Conservation (phyloP, 768 basidiomycete genomes). For the Suillus cothurnatus region DNA sequence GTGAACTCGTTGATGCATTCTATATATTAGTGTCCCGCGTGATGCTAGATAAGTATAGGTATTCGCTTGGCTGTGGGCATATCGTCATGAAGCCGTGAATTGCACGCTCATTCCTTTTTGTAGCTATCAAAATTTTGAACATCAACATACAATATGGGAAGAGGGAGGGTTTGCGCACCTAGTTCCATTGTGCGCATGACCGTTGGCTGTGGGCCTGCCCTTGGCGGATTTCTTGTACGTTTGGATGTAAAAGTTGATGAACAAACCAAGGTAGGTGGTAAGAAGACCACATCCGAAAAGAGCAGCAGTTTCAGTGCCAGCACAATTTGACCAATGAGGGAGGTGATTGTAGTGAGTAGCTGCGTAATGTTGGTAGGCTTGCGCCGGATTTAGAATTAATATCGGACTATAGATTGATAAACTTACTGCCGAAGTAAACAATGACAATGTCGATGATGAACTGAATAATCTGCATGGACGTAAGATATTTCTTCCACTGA, state of each 20-base stretch:
- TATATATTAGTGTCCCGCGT: constrained; percentile 12
- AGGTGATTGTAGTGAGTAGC: constrained; percentile 58
- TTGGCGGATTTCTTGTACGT: constrained; percentile 72
- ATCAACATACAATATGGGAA: constrained; percentile 2
- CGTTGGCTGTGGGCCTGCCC: constrained; percentile 38
- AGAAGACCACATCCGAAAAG: constrained; percentile 87
- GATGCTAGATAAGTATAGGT: constrained; percentile 20
- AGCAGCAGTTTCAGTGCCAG: constrained; percentile 88
- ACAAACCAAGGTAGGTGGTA: constrained; percentile 89
- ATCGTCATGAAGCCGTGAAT: neutral
- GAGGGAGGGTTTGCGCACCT: constrained; percentile 24
- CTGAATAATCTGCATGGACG: constrained; percentile 94
- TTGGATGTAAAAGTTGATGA: constrained; percentile 93
- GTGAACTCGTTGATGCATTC: constrained; percentile 3
- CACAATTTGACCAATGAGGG: constrained; percentile 82
- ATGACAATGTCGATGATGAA: constrained; percentile 90
- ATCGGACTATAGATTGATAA: neutral
- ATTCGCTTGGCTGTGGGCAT: constrained; percentile 6
- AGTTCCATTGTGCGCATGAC: constrained; percentile 39
- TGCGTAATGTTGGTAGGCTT: constrained; percentile 83
- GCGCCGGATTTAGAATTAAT: constrained; percentile 12
- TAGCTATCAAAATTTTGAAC: constrained; percentile 23
- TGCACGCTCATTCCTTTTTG: constrained; percentile 36
- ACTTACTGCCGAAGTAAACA: constrained; percentile 95
- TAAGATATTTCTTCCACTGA: constrained; percentile 99